A percentile compares a stretch with the other conserved stretches of the same genome.
Conservation (phyloP, 73 alveolate species). For the Uronychia setigera region DNA sequence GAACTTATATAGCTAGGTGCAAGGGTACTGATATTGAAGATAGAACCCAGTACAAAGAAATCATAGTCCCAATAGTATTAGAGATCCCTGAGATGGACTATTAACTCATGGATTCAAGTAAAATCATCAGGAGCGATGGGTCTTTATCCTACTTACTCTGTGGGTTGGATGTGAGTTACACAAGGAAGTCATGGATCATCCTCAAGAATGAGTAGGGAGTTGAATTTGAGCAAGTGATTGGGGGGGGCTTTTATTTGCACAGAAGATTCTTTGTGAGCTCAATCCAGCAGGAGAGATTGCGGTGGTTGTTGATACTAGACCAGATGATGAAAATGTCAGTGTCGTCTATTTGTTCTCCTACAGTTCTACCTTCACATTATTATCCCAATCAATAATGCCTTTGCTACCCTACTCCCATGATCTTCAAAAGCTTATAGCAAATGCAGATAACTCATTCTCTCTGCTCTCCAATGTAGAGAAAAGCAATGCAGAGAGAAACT, state of each 20-base stretch:
- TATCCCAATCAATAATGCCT: too few species aligned
- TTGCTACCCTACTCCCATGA: too few species aligned
- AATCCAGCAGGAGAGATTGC: background rate
- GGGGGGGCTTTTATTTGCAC: background rate
- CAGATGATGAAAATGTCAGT: background rate
- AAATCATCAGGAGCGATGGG: background rate
- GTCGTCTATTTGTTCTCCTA: background rate
- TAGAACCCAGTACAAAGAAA: background rate
- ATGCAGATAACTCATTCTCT: too few species aligned
- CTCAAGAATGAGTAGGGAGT: background rate
- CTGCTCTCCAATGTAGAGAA: too few species aligned
- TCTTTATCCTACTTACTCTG: background rate
- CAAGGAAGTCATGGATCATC: background rate
- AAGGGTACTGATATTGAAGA: background rate
- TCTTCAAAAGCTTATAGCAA: too few species aligned
- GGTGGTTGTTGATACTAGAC: background rate
- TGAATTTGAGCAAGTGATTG: background rate
- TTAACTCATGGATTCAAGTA: background rate
- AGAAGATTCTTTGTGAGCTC: background rate
- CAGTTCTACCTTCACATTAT: too few species aligned
- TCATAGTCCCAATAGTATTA: background rate
- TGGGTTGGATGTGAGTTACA: background rate
- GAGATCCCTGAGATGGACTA: background rate
- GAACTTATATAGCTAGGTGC: background rate
- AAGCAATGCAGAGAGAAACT: too few species aligned